Conservation (phyloP, 2,329 filamentous ascomycete genomes). For the Colletotrichum viniferum region DNA sequence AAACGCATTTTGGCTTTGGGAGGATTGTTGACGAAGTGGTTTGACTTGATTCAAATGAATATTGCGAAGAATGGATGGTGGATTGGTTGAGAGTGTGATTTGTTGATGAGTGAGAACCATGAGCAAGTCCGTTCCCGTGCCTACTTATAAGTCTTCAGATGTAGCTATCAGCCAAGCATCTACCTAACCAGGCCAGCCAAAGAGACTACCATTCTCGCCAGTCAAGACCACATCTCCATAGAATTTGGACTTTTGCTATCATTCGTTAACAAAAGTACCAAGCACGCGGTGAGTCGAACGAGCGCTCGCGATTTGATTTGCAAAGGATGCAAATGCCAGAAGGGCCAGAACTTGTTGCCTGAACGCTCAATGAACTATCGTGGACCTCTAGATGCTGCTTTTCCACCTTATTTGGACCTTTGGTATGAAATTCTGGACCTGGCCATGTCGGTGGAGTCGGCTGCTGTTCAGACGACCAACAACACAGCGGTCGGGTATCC, state of each 20-base stretch:
- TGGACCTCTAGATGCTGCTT: not conserved
- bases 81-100: not conserved
- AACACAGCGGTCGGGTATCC: rapidly evolving
- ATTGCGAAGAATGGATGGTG: not conserved
- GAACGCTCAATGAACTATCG: rapidly evolving
- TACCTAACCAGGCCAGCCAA: not conserved
- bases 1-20: not conserved
- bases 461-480: not conserved
- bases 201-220: not conserved
- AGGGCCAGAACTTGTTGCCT: not conserved
- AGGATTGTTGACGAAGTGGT: rapidly evolving
- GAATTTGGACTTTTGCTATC: not conserved
- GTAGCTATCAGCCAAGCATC: not conserved
- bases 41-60: not conserved
- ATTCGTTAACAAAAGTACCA: not conserved
- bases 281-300: not conserved
- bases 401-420: not conserved
- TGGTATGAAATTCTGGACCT: not conserved
- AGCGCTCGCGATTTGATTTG: not conserved
- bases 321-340: not conserved
- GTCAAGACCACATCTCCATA: rapidly evolving
- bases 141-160: not conserved
- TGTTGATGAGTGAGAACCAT: not conserved
- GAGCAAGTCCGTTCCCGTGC: not conserved
- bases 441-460: not conserved